A percentile compares a stretch with the other conserved stretches of the same genome.
phyloP scores from a whole-genome alignment of 768 basidiomycete species.

The Lepiota brunneoincarnata region DNA sequence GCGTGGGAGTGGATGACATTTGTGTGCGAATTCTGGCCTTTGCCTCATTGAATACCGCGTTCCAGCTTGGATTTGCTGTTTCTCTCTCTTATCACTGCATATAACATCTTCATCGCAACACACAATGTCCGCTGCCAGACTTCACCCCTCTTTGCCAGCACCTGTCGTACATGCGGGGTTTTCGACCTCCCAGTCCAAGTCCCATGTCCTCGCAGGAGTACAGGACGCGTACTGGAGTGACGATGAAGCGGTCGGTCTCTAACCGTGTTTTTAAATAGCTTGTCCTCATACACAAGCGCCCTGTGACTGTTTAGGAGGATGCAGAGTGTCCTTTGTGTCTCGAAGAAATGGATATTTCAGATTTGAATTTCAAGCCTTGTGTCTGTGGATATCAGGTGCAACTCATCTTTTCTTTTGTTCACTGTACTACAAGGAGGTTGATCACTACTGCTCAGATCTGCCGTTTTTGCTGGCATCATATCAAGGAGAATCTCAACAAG shows the following conservation, averaged over 20 bases:
- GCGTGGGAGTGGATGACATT: constrained; percentile 24
- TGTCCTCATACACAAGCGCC: constrained; percentile 12
- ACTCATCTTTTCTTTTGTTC: constrained; percentile 5
- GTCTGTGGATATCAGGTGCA: constrained; percentile 95
- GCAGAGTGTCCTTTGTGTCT: constrained; percentile 97
- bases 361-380: constrained; percentile 99
- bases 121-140: constrained; percentile 8
- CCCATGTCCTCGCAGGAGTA: constrained; percentile 82
- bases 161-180: constrained; percentile 72
- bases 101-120: constrained; percentile 13
- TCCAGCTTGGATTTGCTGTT: constrained; percentile 1
- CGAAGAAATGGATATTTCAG: constrained; percentile 98
- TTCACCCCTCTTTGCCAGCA: constrained; percentile 64
- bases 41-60: constrained; percentile 30
- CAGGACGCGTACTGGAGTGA: constrained; percentile 98
- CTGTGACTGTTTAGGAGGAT: constrained; percentile 68
- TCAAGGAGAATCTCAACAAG: constrained; percentile 92
- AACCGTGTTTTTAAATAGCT: constrained; percentile 8
- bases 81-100: constrained; percentile 16
- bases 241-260: constrained; percentile 70
- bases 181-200: constrained; percentile 76
- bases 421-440: constrained; percentile 4
- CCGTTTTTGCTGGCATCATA: constrained; percentile 99
- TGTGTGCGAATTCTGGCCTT: constrained; percentile 15
- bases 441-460: constrained; percentile 69